phyloP scores from a whole-genome alignment of 225 moss, liverwort and hornwort species.

The Thuidium tamariscinum region DNA sequence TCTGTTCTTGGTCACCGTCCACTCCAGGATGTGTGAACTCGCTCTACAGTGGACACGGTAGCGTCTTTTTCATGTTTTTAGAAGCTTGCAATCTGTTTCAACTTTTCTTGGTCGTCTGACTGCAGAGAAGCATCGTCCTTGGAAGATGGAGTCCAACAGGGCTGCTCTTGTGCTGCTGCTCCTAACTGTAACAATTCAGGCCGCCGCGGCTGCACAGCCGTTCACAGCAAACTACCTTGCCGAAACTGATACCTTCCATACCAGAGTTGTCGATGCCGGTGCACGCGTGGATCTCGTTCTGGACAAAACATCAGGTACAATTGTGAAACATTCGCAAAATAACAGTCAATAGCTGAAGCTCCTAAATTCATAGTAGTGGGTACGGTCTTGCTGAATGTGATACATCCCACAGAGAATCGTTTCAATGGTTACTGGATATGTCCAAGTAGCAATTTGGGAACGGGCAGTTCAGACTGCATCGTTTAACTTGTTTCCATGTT shows the following conservation, averaged over 20 bases:
- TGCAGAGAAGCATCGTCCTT: not conserved
- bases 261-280: constrained; percentile 29
- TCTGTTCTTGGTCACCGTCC: not conserved
- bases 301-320: constrained; percentile 27
- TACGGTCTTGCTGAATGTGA: not conserved
- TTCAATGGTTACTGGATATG: not conserved
- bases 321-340: not conserved
- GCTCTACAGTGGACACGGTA: not conserved
- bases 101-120: not conserved
- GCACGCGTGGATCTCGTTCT: constrained; percentile 33
- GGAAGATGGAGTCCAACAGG: constrained; percentile 15
- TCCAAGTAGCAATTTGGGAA: not conserved
- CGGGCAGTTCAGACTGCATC: not conserved
- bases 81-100: not conserved
- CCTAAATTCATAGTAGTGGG: not conserved
- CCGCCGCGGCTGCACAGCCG: not conserved
- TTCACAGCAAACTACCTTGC: constrained; percentile 33
- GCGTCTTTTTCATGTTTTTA: not conserved
- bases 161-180: constrained; percentile 9
- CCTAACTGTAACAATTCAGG: constrained; percentile 4
- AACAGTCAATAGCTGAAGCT: not conserved
- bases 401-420: not conserved
- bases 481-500: not conserved
- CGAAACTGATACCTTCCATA: constrained; percentile 29
- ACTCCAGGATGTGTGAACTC: not conserved